A percentile compares a stretch with the other conserved stretches of the same genome.
Conservation (phyloP, 2,329 filamentous ascomycete species). For the Macrophomina pseudophaseolina region DNA sequence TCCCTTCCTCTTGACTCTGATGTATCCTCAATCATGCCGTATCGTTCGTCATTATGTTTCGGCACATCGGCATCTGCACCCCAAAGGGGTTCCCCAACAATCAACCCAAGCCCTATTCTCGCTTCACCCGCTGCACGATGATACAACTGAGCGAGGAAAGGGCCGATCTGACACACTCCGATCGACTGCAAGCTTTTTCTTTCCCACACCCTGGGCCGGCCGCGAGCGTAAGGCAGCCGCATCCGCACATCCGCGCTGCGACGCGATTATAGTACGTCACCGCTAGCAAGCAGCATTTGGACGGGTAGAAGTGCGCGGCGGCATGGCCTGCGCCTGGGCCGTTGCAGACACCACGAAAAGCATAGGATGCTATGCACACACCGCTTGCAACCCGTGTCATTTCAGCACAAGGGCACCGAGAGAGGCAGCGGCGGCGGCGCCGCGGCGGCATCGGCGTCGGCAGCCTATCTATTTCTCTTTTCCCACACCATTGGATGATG, state of each 20-base stretch:
- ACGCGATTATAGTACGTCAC: background rate
- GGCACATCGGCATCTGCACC: background rate
- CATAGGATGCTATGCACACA: too few species aligned
- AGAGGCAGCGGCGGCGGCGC: too few species aligned
- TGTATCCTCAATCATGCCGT: background rate
- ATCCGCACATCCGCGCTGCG: constrained; percentile 11
- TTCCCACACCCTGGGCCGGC: background rate
- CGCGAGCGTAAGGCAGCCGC: constrained; percentile 2
- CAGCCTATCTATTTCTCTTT: background rate
- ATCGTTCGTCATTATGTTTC: background rate
- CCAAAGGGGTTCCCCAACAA: constrained; percentile 2
- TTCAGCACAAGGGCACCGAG: too few species aligned
- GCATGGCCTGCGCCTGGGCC: too few species aligned
- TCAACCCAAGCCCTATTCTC: background rate
- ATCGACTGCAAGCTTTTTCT: background rate
- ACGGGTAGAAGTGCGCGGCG: background rate
- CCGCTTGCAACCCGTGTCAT: too few species aligned
- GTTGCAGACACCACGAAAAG: too few species aligned
- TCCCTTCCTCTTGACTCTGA: background rate
- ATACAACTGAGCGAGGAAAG: background rate
- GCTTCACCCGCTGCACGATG: background rate
- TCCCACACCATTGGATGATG: background rate
- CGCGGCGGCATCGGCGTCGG: too few species aligned
- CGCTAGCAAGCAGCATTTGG: background rate
- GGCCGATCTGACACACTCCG: constrained; percentile 5